A percentile compares a stretch with the other conserved stretches of the same genome.
phyloP scores from a whole-genome alignment of 1,284 basidiomycete genomes.

The Cerrena zonata region DNA sequence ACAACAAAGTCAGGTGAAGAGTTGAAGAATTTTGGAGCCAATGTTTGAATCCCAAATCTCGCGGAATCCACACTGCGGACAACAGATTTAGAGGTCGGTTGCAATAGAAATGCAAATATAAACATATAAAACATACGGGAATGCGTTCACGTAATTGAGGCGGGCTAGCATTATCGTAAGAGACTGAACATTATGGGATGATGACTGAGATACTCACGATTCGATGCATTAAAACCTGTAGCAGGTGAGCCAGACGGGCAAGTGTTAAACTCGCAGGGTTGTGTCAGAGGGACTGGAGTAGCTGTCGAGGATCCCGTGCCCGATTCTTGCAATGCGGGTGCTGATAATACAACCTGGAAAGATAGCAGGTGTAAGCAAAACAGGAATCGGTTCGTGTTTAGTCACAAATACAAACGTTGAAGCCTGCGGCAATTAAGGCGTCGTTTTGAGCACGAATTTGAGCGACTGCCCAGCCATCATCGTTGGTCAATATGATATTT shows the following conservation, averaged over 20 bases:
- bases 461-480: slow-evolving; percentile 39
- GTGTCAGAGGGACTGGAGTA: slow-evolving; percentile 21
- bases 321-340: slow-evolving; percentile 38
- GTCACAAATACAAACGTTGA: slow-evolving; percentile 24
- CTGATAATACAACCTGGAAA: slow-evolving; percentile 35
- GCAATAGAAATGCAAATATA: too few relatives aligned
- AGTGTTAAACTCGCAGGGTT: slow-evolving; percentile 37
- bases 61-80: slow-evolving; percentile 36
- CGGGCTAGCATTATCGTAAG: slow-evolving; percentile 23
- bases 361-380: not conserved
- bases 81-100: not conserved
- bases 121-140: slow-evolving; percentile 4
- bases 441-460: slow-evolving; percentile 36
- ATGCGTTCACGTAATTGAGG: slow-evolving; percentile 27
- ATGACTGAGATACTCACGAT: slow-evolving; percentile 30
- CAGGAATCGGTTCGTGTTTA: not conserved
- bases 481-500: slow-evolving; percentile 28
- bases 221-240: slow-evolving; percentile 37
- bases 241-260: slow-evolving; percentile 40
- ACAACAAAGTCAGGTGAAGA: slow-evolving; percentile 44
- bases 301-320: slow-evolving; percentile 34
- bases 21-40: slow-evolving; percentile 40
- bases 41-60: slow-evolving; percentile 41
- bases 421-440: slow-evolving; percentile 29
- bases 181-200: not conserved